These are phyloP conservation scores for Chlamydomonas schloesseri DNA, from an alignment of 139 green algal species.

Conservation along the genomic window DNA sequence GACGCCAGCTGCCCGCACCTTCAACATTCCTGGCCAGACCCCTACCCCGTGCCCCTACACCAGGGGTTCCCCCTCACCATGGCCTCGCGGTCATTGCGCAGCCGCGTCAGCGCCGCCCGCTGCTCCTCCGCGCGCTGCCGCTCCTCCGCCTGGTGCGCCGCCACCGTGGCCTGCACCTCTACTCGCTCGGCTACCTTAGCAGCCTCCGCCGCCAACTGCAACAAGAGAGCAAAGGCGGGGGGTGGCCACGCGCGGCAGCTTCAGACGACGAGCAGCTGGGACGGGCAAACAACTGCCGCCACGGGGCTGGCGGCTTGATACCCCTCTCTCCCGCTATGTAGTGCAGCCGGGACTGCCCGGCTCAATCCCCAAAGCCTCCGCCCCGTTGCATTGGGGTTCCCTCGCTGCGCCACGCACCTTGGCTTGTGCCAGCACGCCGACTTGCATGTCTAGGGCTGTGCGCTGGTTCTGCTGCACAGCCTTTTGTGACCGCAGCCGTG, in stretches of 20 bases:
- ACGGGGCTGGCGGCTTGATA: too few species aligned
- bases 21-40: too few species aligned
- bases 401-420: neutral
- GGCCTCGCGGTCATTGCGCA: slow-evolving; percentile 2
- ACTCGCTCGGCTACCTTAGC: neutral
- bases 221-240: neutral
- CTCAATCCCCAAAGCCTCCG: too few species aligned
- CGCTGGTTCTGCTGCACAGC: neutral
- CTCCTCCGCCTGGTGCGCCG: neutral
- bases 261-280: too few species aligned
- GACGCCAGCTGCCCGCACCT: too few species aligned
- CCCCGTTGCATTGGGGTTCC: too few species aligned
- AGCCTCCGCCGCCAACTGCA: neutral
- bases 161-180: neutral
- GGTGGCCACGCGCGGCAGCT: too few species aligned
- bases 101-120: neutral
- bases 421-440: neutral
- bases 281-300: too few species aligned
- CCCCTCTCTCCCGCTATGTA: too few species aligned
- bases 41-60: too few species aligned
- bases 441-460: slow-evolving; percentile 12
- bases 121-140: neutral
- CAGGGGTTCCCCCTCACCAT: too few species aligned
- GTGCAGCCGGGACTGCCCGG: too few species aligned
- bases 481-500: neutral